phyloP scores from a whole-genome alignment of 1,284 basidiomycete species.

The Termitomyces sp. region DNA sequence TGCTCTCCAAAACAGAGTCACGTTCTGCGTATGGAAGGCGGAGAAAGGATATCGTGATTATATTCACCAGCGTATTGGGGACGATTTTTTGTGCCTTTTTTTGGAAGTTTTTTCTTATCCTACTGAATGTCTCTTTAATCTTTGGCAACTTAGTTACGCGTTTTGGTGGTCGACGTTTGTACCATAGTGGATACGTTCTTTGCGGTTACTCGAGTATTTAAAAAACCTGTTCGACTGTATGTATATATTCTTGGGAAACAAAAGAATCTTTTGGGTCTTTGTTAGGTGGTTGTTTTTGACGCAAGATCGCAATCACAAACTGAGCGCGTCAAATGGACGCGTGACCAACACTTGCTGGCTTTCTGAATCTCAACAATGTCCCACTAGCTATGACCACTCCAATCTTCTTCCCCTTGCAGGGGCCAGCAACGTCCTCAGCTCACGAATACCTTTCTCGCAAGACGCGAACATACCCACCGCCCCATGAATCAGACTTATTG shows the following conservation, averaged over 20 bases:
- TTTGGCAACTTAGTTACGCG: slow-evolving; percentile 12
- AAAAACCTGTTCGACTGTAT: slow-evolving; percentile 1
- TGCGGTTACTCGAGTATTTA: slow-evolving; percentile 10
- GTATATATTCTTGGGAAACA: slow-evolving; percentile 15
- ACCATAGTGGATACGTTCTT: slow-evolving; percentile 15
- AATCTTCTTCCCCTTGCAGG: slow-evolving; percentile 33
- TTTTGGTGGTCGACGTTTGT: slow-evolving; percentile 16
- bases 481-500: slow-evolving; percentile 42
- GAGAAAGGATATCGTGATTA: slow-evolving; percentile 11
- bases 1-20: not conserved
- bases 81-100: slow-evolving; percentile 16
- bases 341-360: not conserved
- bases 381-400: slow-evolving; percentile 6
- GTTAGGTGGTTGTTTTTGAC: too few relatives aligned
- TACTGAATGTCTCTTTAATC: slow-evolving; percentile 16
- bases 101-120: slow-evolving; percentile 11
- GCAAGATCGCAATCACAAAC: not conserved
- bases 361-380: slow-evolving; percentile 5
- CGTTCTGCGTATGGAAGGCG: slow-evolving; percentile 8
- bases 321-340: slow-evolving; percentile 7
- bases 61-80: slow-evolving; percentile 15
- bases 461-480: slow-evolving; percentile 12
- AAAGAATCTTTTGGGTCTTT: not conserved
- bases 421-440: slow-evolving; percentile 30
- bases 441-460: slow-evolving; percentile 24